Evolutionary conservation across 2,329 filamentous ascomycete genomes (phyloP).

Genomic region (Colletotrichum magnum): DNA sequence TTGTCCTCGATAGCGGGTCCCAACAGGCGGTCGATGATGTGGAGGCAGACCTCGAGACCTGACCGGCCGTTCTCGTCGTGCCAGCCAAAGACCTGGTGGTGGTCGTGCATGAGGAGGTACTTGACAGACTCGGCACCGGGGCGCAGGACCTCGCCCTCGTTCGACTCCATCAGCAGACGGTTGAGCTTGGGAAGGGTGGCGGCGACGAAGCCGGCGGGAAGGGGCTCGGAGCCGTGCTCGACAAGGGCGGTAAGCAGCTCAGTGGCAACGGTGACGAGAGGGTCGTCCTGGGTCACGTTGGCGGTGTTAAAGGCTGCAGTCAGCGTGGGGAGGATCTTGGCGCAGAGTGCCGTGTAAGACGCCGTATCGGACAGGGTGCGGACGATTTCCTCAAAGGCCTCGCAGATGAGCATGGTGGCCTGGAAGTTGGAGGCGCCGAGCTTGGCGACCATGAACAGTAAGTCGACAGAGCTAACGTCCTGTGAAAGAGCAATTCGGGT

Average conservation of each 20-base stretch:
- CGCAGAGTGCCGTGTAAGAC: slow-evolving; percentile 83
- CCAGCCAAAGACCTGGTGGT: slow-evolving; percentile 91
- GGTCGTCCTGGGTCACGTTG: slow-evolving; percentile 86
- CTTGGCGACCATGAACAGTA: slow-evolving; percentile 90
- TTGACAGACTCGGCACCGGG: slow-evolving; percentile 89
- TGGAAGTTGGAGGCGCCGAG: slow-evolving; percentile 93
- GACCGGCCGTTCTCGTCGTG: slow-evolving; percentile 83
- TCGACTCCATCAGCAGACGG: slow-evolving; percentile 83
- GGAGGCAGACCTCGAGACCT: slow-evolving; percentile 88
- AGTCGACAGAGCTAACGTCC: slow-evolving; percentile 81
- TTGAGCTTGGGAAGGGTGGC: slow-evolving; percentile 90
- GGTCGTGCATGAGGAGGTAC: slow-evolving; percentile 90
- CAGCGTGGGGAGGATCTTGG: slow-evolving; percentile 88
- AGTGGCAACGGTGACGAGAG: slow-evolving; percentile 82
- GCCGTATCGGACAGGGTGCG: slow-evolving; percentile 75
- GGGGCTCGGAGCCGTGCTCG: slow-evolving; percentile 85
- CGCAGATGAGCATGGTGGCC: slow-evolving; percentile 86
- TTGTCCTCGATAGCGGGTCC: slow-evolving; percentile 90
- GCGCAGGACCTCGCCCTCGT: slow-evolving; percentile 90
- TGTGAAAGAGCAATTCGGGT: slow-evolving; percentile 79
- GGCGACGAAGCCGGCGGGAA: slow-evolving; percentile 88
- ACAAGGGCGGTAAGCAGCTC: slow-evolving; percentile 87
- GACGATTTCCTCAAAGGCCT: slow-evolving; percentile 92
- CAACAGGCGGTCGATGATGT: slow-evolving; percentile 92
- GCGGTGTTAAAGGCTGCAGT: slow-evolving; percentile 92